A percentile compares a stretch with the other conserved stretches of the same genome.
Conservation (phyloP, 2,329 filamentous ascomycete species). For the Colletotrichum magnum region DNA sequence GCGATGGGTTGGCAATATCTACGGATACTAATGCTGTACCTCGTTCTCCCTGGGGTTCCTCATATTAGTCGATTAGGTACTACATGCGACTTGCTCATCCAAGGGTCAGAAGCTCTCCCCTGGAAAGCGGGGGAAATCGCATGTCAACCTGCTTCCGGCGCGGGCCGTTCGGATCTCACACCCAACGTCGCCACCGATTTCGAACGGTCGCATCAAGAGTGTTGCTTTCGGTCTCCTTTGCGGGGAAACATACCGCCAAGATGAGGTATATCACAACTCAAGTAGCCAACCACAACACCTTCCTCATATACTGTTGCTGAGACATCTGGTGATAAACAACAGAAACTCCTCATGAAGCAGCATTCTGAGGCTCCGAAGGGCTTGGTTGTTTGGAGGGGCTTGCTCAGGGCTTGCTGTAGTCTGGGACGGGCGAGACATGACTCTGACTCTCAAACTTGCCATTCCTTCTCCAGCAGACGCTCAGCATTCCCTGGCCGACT, state of each 20-base stretch:
- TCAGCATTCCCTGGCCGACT: constrained; percentile 7
- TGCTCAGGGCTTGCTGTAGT: background rate
- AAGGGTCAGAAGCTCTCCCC: background rate
- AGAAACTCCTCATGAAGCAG: background rate
- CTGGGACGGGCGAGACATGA: constrained; percentile 13
- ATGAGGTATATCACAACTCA: too few species aligned
- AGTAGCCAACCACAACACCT: background rate
- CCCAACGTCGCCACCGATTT: background rate
- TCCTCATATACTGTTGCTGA: background rate
- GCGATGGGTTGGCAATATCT: constrained; percentile 1
- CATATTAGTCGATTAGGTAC: background rate
- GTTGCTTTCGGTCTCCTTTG: background rate
- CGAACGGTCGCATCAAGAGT: background rate
- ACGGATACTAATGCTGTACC: too few species aligned
- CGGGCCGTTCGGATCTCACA: background rate
- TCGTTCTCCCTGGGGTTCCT: background rate
- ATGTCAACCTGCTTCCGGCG: background rate
- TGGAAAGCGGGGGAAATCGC: background rate
- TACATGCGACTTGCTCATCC: background rate
- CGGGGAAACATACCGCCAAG: background rate
- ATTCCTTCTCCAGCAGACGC: background rate
- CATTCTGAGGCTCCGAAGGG: background rate
- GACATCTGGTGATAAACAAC: background rate
- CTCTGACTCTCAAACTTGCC: constrained; percentile 10
- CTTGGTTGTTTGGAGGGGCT: background rate